Evolutionary conservation across 805 yeast species (phyloP).

Genomic region (Ogataea pini): DNA sequence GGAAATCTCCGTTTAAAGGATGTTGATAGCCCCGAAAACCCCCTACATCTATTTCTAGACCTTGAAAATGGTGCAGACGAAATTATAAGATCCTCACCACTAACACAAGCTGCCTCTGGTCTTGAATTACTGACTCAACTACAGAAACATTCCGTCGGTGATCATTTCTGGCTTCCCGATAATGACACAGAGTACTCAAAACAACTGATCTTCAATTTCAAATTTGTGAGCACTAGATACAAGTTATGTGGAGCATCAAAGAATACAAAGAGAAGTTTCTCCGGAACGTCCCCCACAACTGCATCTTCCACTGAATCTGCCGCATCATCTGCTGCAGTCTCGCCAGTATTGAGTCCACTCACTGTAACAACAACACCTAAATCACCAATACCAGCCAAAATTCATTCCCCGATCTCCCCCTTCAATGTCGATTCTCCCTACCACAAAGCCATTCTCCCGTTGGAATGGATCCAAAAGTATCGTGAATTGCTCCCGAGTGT

Average conservation of each 20-base stretch:
- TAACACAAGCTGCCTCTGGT: constrained; percentile 30
- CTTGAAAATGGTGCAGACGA: constrained; percentile 13
- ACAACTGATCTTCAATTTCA: constrained; percentile 32
- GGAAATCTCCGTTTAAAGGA: constrained; percentile 7
- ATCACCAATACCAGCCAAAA: neutral
- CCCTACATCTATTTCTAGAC: constrained; percentile 6
- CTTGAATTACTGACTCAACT: constrained; percentile 35
- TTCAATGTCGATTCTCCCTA: constrained; percentile 40
- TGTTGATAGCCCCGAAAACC: constrained; percentile 9
- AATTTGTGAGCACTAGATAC: constrained; percentile 32
- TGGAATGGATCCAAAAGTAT: constrained; percentile 57
- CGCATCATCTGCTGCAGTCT: neutral
- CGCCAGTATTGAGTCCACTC: neutral
- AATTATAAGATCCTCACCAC: constrained; percentile 22
- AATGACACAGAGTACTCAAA: constrained; percentile 18
- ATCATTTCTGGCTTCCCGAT: constrained; percentile 22
- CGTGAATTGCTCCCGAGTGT: constrained; percentile 48
- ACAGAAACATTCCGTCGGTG: constrained; percentile 30
- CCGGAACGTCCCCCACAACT: neutral
- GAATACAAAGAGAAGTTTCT: neutral
- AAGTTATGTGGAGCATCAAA: neutral
- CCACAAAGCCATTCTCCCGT: constrained; percentile 44
- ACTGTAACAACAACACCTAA: neutral
- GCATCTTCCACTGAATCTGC: neutral
- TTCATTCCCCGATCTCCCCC: constrained; percentile 43